A percentile compares a stretch with the other conserved stretches of the same genome.
These are phyloP conservation scores for Boletus subcaerulescens DNA, from an alignment of 768 basidiomycete species.

Conservation along the genomic window DNA sequence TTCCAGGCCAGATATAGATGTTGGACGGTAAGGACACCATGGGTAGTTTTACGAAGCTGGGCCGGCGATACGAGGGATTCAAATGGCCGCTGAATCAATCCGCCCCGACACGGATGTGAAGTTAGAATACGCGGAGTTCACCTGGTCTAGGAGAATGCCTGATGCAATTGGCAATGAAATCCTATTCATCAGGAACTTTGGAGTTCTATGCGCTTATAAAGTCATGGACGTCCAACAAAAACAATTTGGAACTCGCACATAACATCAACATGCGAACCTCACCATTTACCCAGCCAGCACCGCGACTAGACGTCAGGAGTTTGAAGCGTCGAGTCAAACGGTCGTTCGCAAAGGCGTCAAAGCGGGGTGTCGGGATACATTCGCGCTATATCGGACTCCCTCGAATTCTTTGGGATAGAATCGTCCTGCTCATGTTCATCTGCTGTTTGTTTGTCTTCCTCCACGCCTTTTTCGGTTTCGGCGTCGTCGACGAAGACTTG, in stretches of 20 bases:
- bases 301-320: not conserved
- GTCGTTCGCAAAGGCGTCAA: not conserved
- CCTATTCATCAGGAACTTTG: not conserved
- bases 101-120: no score
- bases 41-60: no score
- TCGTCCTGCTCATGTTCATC: slow-evolving; percentile 23
- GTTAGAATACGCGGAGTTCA: no score
- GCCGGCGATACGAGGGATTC: no score
- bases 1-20: no score
- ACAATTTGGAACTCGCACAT: not conserved
- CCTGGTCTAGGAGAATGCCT: no score
- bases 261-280: slow-evolving; percentile 13
- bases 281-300: not conserved
- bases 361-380: not conserved
- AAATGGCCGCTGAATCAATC: no score
- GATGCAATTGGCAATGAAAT: not conserved
- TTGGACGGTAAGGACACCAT: no score
- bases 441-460: slow-evolving; percentile 26
- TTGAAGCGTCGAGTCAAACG: not conserved
- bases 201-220: not conserved
- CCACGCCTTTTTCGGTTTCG: slow-evolving; percentile 26
- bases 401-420: slow-evolving; percentile 18
- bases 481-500: not conserved
- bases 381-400: slow-evolving; percentile 2
- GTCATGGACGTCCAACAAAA: not conserved